Conservation (phyloP, 768 basidiomycete species). For the Mycena haematopus region DNA sequence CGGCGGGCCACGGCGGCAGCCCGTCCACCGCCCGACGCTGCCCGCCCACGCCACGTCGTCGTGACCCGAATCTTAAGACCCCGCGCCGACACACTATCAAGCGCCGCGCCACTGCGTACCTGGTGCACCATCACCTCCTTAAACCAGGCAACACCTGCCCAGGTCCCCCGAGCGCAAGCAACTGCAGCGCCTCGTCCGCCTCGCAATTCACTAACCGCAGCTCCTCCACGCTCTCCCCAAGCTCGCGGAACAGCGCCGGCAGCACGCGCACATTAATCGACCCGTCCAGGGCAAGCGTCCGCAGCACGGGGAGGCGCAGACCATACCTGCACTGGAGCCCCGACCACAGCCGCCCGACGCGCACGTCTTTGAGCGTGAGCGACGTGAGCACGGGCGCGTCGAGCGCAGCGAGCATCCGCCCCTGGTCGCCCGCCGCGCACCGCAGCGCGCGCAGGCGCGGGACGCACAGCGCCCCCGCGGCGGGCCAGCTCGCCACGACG, state of each 20-base stretch:
- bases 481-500: conserved; percentile 18
- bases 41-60: conserved; percentile 4
- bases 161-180: neutral
- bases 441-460: conserved; percentile 24
- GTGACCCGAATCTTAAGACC: conserved; percentile 6
- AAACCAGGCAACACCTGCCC: neutral
- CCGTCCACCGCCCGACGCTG: conserved; percentile 7
- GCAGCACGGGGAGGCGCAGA: conserved; percentile 12
- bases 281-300: conserved; percentile 15
- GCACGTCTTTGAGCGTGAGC: conserved; percentile 18
- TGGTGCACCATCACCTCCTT: conserved; percentile 17
- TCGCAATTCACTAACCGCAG: conserved; percentile 18
- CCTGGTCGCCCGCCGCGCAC: neutral
- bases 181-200: conserved; percentile 19
- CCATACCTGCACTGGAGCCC: neutral
- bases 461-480: conserved; percentile 1
- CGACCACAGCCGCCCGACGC: neutral
- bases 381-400: conserved; percentile 8
- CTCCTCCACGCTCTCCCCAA: neutral
- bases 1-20: conserved; percentile 18
- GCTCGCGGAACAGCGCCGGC: conserved; percentile 4
- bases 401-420: conserved; percentile 12
- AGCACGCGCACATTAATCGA: neutral
- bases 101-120: neutral
- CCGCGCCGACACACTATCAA: neutral